These are phyloP conservation scores for Parathielavia appendiculata DNA, from an alignment of 495 filamentous ascomycete species.

Conservation along the genomic window DNA sequence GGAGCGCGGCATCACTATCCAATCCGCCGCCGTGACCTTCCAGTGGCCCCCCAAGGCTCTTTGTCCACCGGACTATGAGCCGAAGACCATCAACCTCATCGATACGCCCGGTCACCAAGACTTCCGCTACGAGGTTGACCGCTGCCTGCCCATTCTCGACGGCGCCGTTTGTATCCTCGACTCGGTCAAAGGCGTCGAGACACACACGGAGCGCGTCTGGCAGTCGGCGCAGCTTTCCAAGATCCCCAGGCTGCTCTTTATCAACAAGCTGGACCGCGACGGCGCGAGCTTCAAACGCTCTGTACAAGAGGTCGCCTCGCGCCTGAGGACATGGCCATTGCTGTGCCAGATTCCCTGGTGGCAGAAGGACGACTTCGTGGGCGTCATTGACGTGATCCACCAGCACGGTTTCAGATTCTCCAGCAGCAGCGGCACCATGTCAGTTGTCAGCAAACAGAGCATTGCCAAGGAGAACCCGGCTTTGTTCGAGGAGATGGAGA, in stretches of 20 bases:
- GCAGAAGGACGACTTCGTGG: constrained; percentile 67
- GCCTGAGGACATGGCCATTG: constrained; percentile 77
- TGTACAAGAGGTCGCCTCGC: constrained; percentile 73
- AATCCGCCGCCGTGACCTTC: constrained; percentile 95
- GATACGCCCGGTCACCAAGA: constrained; percentile 98
- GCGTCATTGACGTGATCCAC: constrained; percentile 76
- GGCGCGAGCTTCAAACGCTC: constrained; percentile 86
- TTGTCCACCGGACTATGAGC: constrained; percentile 36
- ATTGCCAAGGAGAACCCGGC: constrained; percentile 32
- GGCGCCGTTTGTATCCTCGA: constrained; percentile 95
- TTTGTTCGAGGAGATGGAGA: constrained; percentile 65
- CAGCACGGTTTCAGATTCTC: constrained; percentile 48
- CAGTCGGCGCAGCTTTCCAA: constrained; percentile 74
- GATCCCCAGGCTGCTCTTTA: constrained; percentile 81
- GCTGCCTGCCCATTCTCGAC: constrained; percentile 88
- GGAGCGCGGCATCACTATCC: constrained; percentile 92
- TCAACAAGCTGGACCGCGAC: constrained; percentile 96
- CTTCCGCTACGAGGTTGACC: constrained; percentile 95
- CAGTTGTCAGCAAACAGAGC: constrained; percentile 50
- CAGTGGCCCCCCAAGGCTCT: constrained; percentile 56
- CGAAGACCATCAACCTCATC: constrained; percentile 75
- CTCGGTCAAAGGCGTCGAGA: constrained; percentile 94
- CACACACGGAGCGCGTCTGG: constrained; percentile 98
- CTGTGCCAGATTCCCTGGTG: constrained; percentile 97
- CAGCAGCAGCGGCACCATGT: constrained; percentile 41